Evolutionary conservation across 805 yeast genomes (phyloP), one percentile per base, ranked within the genome.

Genomic region (Candida hungchunana): DNA sequence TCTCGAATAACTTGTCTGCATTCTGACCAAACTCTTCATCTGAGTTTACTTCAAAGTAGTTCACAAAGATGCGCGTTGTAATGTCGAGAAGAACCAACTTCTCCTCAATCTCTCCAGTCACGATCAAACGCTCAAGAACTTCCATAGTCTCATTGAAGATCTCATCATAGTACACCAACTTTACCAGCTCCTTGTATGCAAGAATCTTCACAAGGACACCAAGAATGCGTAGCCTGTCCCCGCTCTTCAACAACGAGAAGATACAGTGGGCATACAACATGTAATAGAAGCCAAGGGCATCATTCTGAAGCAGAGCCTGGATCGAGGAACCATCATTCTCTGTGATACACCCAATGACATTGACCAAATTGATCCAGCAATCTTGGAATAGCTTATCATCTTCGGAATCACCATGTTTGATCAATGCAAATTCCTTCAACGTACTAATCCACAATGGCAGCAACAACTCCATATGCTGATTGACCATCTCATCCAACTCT

Each of bases 251-350:
- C 42, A 88, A 65, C 1, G 82, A 74, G 48, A 85, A 95, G 31
- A 88, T 69, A 55, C 96, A 86, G 47, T 85, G 83, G 9, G 96
- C 84, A 60, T 82, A 84, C 26, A 89, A 57, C 20, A 88, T 80
- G 53, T 86, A 83, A 58, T 83, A 79, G 47, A 88, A 83, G 42
- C 75, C 76, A 5, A 71, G 66, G 2, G 75, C 63, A 42, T 80
- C 88, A 9, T 71, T 77, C 5, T 67, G 71, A 29, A 85, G 56
- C 23, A 75, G 65, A 2, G 65, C 60, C 6, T 63, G 56, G 14
- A 82, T 64, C 10, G 67, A 54, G 0, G 58, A 47, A 2, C 69
- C 62, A 42, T 80, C 68, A 15, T 63, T 65, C 26, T 77, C 77
- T 26, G 82, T 64, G 26, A 83, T 65, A 7, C 77, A 64, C 11